Conservation (phyloP, 768 basidiomycete genomes). For the Cystofilobasidium ferigula region DNA sequence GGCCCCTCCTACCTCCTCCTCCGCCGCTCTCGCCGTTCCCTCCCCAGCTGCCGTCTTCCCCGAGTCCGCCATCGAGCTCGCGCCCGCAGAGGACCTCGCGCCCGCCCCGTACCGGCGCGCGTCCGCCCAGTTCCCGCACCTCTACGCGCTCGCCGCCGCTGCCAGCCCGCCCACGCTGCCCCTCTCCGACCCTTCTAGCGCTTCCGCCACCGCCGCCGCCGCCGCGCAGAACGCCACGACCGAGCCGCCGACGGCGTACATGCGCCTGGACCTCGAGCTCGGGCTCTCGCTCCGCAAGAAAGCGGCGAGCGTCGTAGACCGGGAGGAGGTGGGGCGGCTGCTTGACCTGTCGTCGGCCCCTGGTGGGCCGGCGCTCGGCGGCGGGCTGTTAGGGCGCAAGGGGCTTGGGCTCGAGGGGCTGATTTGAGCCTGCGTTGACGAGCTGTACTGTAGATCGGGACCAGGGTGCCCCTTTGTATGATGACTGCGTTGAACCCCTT, state of each 20-base stretch:
- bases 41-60: not conserved
- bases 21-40: not conserved
- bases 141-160: not conserved
- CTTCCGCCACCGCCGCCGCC: not conserved
- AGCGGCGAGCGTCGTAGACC: slow-evolving; percentile 3
- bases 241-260: not conserved
- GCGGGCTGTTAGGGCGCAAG: not conserved
- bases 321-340: slow-evolving; percentile 14
- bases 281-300: slow-evolving; percentile 10
- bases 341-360: not conserved
- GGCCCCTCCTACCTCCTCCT: not conserved
- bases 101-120: not conserved
- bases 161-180: not conserved
- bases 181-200: not conserved
- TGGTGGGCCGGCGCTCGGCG: not conserved
- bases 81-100: not conserved
- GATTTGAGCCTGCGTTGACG: not conserved
- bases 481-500: too few relatives aligned
- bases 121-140: not conserved
- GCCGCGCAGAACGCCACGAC: not conserved
- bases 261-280: slow-evolving; percentile 22
- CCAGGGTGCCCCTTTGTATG: too few relatives aligned
- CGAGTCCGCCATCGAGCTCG: not conserved
- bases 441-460: too few relatives aligned
- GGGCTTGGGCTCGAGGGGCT: not conserved